phyloP scores from a whole-genome alignment of 129 eudicot species.

The Tanacetum coccineum region DNA sequence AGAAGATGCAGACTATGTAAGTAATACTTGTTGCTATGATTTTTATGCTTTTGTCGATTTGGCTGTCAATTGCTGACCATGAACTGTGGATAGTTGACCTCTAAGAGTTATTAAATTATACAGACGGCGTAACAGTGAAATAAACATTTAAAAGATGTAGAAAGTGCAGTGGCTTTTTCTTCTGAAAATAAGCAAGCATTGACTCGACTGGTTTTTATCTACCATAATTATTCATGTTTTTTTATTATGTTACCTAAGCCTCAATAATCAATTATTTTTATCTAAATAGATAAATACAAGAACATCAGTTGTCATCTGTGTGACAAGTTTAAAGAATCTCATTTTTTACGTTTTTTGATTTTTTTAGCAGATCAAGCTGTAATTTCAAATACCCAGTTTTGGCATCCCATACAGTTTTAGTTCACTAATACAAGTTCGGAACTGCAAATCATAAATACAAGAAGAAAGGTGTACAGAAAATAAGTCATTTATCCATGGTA shows the following conservation, averaged over 20 bases:
- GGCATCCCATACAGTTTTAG: no score
- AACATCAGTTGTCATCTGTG: background rate
- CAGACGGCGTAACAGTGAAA: background rate
- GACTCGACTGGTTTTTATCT: no score
- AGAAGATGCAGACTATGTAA: slow-evolving; percentile 90
- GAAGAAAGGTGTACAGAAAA: no score
- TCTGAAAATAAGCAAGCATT: slow-evolving; percentile 7
- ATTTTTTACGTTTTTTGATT: no score
- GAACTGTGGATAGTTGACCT: slow-evolving; percentile 5
- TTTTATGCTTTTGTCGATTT: background rate
- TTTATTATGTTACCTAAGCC: background rate
- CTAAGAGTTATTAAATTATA: background rate
- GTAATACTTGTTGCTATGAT: slow-evolving; percentile 20
- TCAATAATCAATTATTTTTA: background rate
- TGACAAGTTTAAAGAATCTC: background rate
- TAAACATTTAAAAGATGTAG: slow-evolving; percentile 4
- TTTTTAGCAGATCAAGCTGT: no score
- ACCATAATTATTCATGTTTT: background rate
- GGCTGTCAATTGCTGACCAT: background rate
- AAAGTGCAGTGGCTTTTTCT: slow-evolving; percentile 1
- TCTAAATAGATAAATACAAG: background rate
- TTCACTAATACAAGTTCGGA: no score
- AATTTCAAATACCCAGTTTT: background rate
- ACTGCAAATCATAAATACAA: no score
- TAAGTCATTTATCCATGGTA: no score